A percentile compares a stretch with the other conserved stretches of the same genome.
Conservation (phyloP, 345 rosid species). For the Punica granatum region DNA sequence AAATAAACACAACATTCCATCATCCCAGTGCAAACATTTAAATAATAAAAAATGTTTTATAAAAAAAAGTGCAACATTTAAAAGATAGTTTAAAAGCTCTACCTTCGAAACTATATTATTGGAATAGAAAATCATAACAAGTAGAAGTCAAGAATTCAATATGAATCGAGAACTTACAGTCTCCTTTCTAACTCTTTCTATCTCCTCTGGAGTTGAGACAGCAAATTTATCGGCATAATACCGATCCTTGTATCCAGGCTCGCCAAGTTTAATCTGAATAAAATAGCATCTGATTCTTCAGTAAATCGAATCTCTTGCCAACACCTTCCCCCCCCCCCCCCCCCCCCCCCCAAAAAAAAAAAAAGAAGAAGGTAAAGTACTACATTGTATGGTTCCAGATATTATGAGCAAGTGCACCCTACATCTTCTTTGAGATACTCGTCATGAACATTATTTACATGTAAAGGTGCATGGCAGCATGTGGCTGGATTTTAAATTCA, state of each 20-base stretch:
- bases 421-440: not conserved
- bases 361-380: no score
- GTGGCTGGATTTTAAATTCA: not conserved
- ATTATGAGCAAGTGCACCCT: not conserved
- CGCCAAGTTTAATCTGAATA: conserved; percentile 78
- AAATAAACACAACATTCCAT: not conserved
- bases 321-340: no score
- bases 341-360: no score
- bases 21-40: not conserved
- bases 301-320: not conserved
- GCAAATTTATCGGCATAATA: conserved; percentile 85
- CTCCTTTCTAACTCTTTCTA: conserved; percentile 60
- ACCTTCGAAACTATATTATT: no score
- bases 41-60: not conserved
- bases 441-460: not conserved
- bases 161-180: conserved; percentile 41
- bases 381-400: not conserved
- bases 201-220: conserved; percentile 47
- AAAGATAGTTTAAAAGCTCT: not conserved
- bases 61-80: no score
- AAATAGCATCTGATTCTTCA: not conserved
- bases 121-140: not conserved
- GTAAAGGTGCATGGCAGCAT: not conserved
- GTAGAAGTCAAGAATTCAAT: not conserved
- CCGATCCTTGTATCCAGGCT: conserved; percentile 92